Base-by-base conservation (phyloP, 2,329 filamentous ascomycete species). In the Aspergillus sp. region DNA sequence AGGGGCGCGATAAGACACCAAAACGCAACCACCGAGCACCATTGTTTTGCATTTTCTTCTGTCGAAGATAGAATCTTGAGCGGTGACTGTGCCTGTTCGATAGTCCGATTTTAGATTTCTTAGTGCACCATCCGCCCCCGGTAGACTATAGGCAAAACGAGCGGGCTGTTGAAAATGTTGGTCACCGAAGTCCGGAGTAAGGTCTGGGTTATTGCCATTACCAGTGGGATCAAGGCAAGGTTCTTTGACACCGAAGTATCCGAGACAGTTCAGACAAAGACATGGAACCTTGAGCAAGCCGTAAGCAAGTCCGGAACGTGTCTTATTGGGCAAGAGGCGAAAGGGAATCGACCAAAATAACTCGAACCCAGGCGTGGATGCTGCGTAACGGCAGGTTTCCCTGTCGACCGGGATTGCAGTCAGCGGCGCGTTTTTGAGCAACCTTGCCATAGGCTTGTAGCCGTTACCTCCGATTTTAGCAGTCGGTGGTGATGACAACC, bases 371-470 rank as follows among this genome's bases (percentile, higher is more conserved):
- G 19, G 37, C 40, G 5, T 25, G 21, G 27, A 8, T 4, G 15
- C 45, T 48, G 45, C 27, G 45, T 48, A 35, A 48, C 45, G 8
- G 9, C 14, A 15, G 12, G 6, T 48, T 31, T 21, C 23, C 12
- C 31, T 47, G 43, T 31, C 23, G 33, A 39, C 52, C 11, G 35
- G 43, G 14, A 19, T 31, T 39, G 31, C 43, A 47, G 33, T 23
- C 17, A 19, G 21, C 41, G 45, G 47, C 52, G 44, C 52, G 33
- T 47, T 31, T 48, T 33, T 54, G 52, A 54, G 52, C 23, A 54
- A 54, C 52, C 23, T 54, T 17, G 43, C 35, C 11, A 52, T 37
- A 11, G 27, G 50, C 50, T 39, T 31, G 3, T 31, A 31, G 27
- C 9, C 19, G 50, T 44, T 44, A 25, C 27, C 17, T 45, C 50